phyloP scores from a whole-genome alignment of 768 basidiomycete species.

The Rhodotorula diobovata region DNA sequence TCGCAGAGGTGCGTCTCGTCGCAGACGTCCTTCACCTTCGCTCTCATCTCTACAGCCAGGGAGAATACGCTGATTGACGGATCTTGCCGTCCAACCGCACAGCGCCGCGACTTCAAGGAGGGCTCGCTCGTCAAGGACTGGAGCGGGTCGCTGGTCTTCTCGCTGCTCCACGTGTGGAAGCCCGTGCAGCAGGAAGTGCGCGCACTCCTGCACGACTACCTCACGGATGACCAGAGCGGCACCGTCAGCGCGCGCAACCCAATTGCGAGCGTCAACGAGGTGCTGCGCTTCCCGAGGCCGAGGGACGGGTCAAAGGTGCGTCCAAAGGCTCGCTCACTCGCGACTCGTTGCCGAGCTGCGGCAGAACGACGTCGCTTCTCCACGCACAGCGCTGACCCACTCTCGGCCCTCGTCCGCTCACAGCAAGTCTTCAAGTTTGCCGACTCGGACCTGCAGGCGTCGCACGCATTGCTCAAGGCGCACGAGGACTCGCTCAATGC shows the following conservation, averaged over 20 bases:
- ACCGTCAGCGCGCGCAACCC: conserved; percentile 74
- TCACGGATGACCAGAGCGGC: conserved; percentile 84
- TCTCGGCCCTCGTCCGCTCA: too few species aligned
- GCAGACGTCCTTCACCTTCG: background rate
- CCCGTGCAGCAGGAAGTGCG: conserved; percentile 88
- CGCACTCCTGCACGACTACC: conserved; percentile 75
- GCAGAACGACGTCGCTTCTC: too few species aligned
- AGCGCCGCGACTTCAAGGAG: conserved; percentile 90
- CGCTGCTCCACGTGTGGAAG: conserved; percentile 79
- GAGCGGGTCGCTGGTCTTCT: conserved; percentile 58
- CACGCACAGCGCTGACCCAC: too few species aligned
- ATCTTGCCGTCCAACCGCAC: background rate
- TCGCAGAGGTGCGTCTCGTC: conserved; percentile 69
- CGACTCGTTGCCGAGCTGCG: too few species aligned
- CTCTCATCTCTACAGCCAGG: too few species aligned
- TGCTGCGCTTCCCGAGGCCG: conserved; percentile 75
- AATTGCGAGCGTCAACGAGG: conserved; percentile 88
- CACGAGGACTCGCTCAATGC: conserved; percentile 81
- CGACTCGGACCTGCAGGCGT: conserved; percentile 75
- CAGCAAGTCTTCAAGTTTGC: conserved; percentile 85
- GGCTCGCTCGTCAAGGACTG: conserved; percentile 71
- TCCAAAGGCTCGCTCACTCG: too few species aligned
- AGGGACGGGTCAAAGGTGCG: conserved; percentile 74
- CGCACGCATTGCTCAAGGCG: conserved; percentile 62
- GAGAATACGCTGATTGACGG: background rate